Percentiles rank a stretch among this genome's conserved stretches.
phyloP scores from a whole-genome alignment of 805 yeast species.

The Schwanniomyces pseudopolymorphus region DNA sequence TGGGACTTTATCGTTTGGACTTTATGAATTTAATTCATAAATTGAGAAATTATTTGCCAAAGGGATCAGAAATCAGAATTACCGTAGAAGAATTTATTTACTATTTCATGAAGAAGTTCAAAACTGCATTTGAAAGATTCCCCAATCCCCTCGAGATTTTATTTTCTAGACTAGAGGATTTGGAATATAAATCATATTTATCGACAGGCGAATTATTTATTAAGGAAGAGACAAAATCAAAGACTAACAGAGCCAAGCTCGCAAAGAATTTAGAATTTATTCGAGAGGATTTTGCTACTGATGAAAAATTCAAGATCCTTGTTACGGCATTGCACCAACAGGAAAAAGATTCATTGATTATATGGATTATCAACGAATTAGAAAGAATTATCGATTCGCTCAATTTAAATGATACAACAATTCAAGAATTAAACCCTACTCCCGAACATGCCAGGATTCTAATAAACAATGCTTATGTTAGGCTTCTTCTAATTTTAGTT shows the following conservation, averaged over 20 bases:
- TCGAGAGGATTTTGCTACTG: slow-evolving; percentile 29
- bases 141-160: slow-evolving; percentile 65
- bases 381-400: slow-evolving; percentile 26
- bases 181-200: slow-evolving; percentile 49
- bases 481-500: slow-evolving; percentile 46
- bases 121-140: slow-evolving; percentile 47
- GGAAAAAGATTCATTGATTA: slow-evolving; percentile 42
- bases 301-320: slow-evolving; percentile 50
- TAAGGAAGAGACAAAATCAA: slow-evolving; percentile 16
- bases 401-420: slow-evolving; percentile 6
- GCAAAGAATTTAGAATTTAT: slow-evolving; percentile 38
- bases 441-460: slow-evolving; percentile 26
- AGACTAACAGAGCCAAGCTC: slow-evolving; percentile 22
- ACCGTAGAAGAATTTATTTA: slow-evolving; percentile 66
- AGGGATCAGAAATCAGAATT: slow-evolving; percentile 44
- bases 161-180: slow-evolving; percentile 56
- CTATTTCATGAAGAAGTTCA: slow-evolving; percentile 62
- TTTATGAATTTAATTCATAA: slow-evolving; percentile 61
- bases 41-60: slow-evolving; percentile 47
- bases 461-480: slow-evolving; percentile 47
- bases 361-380: slow-evolving; percentile 43
- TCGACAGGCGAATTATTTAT: slow-evolving; percentile 55
- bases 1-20: slow-evolving; percentile 66
- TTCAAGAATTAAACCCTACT: slow-evolving; percentile 11
- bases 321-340: slow-evolving; percentile 49